Percentiles rank a stretch among this genome's conserved stretches.
Conservation (phyloP, 2,329 filamentous ascomycete species). For the Alternaria arbusti region DNA sequence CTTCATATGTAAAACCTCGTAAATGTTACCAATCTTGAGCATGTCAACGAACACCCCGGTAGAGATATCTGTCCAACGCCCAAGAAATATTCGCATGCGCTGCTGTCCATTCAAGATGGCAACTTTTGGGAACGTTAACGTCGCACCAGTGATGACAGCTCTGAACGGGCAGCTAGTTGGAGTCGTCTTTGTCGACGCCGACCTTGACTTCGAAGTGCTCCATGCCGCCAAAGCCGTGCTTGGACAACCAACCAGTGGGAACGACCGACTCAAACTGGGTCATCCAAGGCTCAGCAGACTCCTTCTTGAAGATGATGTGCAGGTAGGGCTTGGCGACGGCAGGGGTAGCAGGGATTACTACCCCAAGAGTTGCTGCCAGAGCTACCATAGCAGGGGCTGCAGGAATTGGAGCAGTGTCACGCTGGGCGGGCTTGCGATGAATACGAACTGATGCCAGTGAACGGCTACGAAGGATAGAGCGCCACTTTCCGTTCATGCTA, state of each 20-base stretch:
- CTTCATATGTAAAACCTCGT: constrained; percentile 1
- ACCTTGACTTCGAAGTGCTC: constrained; percentile 39
- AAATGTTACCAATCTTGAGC: neutral
- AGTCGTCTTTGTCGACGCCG: constrained; percentile 15
- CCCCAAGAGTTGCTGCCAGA: neutral
- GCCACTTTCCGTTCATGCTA: constrained; percentile 33
- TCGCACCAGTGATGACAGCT: neutral
- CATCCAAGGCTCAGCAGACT: constrained; percentile 35
- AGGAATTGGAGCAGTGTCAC: neutral
- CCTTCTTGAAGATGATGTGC: constrained; percentile 32
- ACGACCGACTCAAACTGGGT: constrained; percentile 8
- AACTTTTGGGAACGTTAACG: neutral
- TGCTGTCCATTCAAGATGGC: neutral
- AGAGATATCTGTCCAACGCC: neutral
- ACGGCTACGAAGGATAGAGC: constrained; percentile 25
- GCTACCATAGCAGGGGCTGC: neutral
- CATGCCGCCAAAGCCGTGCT: constrained; percentile 32
- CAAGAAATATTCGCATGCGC: neutral
- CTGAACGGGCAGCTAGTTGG: neutral
- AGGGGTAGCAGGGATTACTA: neutral
- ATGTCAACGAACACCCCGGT: neutral
- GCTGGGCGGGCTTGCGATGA: constrained; percentile 18
- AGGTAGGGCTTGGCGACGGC: constrained; percentile 23
- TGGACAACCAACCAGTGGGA: constrained; percentile 24
- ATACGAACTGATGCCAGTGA: constrained; percentile 28